These are phyloP conservation scores for Gaultheria prostrata DNA, from an alignment of 148 eudicot genomes.

Conservation along the genomic window DNA sequence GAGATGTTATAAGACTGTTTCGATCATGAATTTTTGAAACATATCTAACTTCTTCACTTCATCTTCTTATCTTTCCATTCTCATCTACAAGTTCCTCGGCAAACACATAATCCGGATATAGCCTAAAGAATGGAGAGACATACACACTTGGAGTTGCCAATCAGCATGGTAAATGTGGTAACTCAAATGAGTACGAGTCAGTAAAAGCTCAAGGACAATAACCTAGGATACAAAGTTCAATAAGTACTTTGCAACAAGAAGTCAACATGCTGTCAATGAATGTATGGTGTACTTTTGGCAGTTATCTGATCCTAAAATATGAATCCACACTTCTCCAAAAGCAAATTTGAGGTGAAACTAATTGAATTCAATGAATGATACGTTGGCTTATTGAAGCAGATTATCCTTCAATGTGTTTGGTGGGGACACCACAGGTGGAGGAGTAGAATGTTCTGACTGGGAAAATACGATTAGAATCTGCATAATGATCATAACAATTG, in stretches of 20 bases:
- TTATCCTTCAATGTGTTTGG: conserved; percentile 39
- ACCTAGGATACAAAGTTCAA: neutral
- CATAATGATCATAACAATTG: conserved; percentile 47
- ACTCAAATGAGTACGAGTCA: neutral
- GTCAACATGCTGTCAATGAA: neutral
- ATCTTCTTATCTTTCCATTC: no score
- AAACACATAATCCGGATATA: no score
- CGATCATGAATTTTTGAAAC: no score
- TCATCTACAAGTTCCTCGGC: no score
- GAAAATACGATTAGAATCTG: conserved; percentile 59
- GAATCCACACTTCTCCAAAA: neutral
- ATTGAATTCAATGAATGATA: neutral
- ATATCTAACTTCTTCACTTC: no score
- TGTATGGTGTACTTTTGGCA: neutral
- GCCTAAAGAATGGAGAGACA: neutral
- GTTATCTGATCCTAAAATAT: neutral
- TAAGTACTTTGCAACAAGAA: neutral
- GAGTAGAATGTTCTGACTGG: conserved; percentile 52
- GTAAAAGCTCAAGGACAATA: neutral
- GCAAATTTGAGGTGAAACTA: neutral
- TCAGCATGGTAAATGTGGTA: neutral
- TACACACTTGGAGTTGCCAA: neutral
- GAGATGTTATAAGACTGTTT: no score
- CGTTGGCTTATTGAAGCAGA: conserved; percentile 40
- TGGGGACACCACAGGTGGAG: conserved; percentile 29